Conservation (phyloP, 371 early-diverging fungal genomes). For the Mortierella sp. region DNA sequence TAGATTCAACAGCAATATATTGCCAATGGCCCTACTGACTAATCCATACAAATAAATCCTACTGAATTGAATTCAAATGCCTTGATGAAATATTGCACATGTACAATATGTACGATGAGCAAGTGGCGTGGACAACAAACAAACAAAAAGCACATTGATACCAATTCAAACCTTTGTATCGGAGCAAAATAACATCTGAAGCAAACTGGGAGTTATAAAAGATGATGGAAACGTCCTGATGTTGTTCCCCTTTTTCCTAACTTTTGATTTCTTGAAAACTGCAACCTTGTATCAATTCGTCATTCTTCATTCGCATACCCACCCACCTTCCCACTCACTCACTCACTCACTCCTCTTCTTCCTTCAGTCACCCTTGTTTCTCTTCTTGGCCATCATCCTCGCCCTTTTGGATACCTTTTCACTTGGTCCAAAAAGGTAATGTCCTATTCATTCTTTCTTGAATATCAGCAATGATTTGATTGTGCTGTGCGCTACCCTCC, state of each 20-base stretch:
- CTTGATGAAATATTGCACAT: too few relatives aligned
- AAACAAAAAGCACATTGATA: not conserved
- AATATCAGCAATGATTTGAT: not conserved
- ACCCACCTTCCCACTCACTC: not conserved
- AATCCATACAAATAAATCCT: not conserved
- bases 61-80: not conserved
- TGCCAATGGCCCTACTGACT: too few relatives aligned
- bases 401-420: too few relatives aligned
- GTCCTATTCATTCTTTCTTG: not conserved
- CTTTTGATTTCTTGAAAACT: not conserved
- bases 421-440: too few relatives aligned
- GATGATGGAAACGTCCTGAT: not conserved
- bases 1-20: too few relatives aligned
- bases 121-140: not conserved
- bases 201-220: not conserved
- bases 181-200: not conserved
- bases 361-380: too few relatives aligned
- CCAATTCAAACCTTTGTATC: too few relatives aligned
- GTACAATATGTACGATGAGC: too few relatives aligned
- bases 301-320: not conserved
- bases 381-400: too few relatives aligned
- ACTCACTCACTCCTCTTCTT: too few relatives aligned
- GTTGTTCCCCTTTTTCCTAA: slow-evolving; percentile 8
- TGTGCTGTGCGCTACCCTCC: not conserved
- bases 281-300: too few relatives aligned